phyloP scores from a whole-genome alignment of 345 rosid species.

The Aquilaria sinensis region DNA sequence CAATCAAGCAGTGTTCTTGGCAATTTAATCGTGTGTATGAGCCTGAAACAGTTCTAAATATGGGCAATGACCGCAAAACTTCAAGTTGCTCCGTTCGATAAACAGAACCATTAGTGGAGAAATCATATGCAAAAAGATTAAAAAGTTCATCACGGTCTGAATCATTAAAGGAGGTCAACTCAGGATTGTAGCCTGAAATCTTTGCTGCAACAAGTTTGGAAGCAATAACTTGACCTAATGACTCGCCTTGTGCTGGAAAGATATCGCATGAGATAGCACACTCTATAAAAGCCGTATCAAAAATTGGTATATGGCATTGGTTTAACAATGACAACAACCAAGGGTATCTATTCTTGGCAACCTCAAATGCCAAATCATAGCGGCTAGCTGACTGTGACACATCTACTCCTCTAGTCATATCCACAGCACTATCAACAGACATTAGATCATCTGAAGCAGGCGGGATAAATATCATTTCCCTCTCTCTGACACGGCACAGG shows the following conservation, averaged over 20 bases:
- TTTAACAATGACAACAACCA: slow-evolving; percentile 78
- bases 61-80: slow-evolving; percentile 70
- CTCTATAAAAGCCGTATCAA: slow-evolving; percentile 60
- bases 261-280: slow-evolving; percentile 66
- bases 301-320: slow-evolving; percentile 81
- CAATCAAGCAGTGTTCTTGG: slow-evolving; percentile 64
- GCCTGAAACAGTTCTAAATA: slow-evolving; percentile 69
- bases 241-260: slow-evolving; percentile 56
- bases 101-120: slow-evolving; percentile 43
- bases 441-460: slow-evolving; percentile 37
- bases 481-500: slow-evolving; percentile 76
- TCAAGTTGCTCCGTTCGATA: slow-evolving; percentile 69
- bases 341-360: slow-evolving; percentile 44
- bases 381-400: slow-evolving; percentile 28
- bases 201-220: slow-evolving; percentile 81
- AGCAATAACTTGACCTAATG: slow-evolving; percentile 79
- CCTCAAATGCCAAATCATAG: slow-evolving; percentile 53
- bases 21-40: slow-evolving; percentile 48
- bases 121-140: slow-evolving; percentile 73
- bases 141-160: slow-evolving; percentile 67
- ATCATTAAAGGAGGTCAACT: slow-evolving; percentile 48
- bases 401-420: slow-evolving; percentile 24
- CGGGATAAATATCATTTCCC: slow-evolving; percentile 69
- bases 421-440: slow-evolving; percentile 22
- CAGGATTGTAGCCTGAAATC: slow-evolving; percentile 64